Conservation (phyloP, 257 asterid genomes). For the Forsythia viridissima region DNA sequence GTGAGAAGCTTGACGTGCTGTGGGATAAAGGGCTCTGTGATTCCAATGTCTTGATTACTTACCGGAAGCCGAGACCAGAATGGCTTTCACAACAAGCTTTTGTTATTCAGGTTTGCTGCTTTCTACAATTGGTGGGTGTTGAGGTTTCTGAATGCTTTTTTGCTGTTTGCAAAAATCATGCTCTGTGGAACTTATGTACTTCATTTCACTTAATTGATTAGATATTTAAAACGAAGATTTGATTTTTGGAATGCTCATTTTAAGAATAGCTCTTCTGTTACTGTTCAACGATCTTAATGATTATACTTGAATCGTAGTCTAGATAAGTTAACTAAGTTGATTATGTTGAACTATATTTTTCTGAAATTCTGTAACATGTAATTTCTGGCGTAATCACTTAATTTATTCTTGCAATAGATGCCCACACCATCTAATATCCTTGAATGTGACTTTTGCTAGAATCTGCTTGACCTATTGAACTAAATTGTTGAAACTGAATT, state of each 20-base stretch:
- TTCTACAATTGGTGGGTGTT: constrained; percentile 1
- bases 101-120: constrained; percentile 68
- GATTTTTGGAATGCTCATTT: background rate
- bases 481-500: background rate
- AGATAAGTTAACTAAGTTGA: background rate
- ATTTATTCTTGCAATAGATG: constrained; percentile 11
- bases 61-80: constrained; percentile 85
- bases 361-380: background rate
- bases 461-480: background rate
- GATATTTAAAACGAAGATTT: background rate
- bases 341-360: background rate
- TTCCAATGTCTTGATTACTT: constrained; percentile 76
- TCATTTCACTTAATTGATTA: background rate
- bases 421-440: background rate
- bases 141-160: background rate
- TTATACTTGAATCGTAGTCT: background rate
- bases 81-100: constrained; percentile 89
- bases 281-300: background rate
- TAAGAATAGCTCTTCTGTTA: background rate
- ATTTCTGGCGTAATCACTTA: background rate
- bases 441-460: constrained; percentile 1
- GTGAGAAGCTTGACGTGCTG: constrained; percentile 92
- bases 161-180: background rate
- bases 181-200: background rate
- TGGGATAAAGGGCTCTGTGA: constrained; percentile 97